A percentile compares a stretch with the other conserved stretches of the same genome.
phyloP scores from a whole-genome alignment of 345 rosid species.

The Bruguiera sexangula region DNA sequence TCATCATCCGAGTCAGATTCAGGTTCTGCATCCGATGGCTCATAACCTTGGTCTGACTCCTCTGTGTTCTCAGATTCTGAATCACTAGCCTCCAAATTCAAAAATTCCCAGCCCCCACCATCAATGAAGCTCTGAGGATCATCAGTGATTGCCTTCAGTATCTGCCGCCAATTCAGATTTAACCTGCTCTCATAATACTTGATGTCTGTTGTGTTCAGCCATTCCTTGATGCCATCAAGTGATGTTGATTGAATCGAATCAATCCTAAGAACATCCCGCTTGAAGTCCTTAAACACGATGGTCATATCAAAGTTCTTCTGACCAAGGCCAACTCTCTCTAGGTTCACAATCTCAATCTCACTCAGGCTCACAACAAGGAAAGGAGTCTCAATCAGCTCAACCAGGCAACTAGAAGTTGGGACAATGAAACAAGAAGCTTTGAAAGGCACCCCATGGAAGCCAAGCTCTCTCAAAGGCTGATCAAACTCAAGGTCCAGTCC shows the following conservation, averaged over 20 bases:
- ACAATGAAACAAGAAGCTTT: slow-evolving; percentile 73
- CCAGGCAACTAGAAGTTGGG: slow-evolving; percentile 87
- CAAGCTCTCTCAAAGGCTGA: slow-evolving; percentile 86
- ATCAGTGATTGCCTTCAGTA: slow-evolving; percentile 73
- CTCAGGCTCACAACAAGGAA: slow-evolving; percentile 69
- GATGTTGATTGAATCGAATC: slow-evolving; percentile 73
- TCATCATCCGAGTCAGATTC: slow-evolving; percentile 80
- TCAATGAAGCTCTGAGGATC: slow-evolving; percentile 79
- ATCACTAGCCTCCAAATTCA: slow-evolving; percentile 77
- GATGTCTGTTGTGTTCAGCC: slow-evolving; percentile 84
- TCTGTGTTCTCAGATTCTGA: slow-evolving; percentile 71
- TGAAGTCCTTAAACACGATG: slow-evolving; percentile 81
- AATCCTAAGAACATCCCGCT: slow-evolving; percentile 69
- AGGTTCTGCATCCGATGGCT: slow-evolving; percentile 71
- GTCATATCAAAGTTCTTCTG: slow-evolving; percentile 92
- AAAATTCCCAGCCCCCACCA: slow-evolving; percentile 85
- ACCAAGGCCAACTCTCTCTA: slow-evolving; percentile 87
- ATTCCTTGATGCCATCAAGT: slow-evolving; percentile 77
- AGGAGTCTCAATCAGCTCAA: slow-evolving; percentile 80
- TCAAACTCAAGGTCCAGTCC: slow-evolving; percentile 87
- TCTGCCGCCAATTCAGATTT: slow-evolving; percentile 89
- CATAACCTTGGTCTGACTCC: slow-evolving; percentile 86
- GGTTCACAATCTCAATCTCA: slow-evolving; percentile 90
- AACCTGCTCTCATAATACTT: slow-evolving; percentile 87
- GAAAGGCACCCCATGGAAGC: slow-evolving; percentile 85